These are phyloP conservation scores for Rhodosporidiobolus sp. DNA, from an alignment of 768 basidiomycete species.

Conservation along the genomic window DNA sequence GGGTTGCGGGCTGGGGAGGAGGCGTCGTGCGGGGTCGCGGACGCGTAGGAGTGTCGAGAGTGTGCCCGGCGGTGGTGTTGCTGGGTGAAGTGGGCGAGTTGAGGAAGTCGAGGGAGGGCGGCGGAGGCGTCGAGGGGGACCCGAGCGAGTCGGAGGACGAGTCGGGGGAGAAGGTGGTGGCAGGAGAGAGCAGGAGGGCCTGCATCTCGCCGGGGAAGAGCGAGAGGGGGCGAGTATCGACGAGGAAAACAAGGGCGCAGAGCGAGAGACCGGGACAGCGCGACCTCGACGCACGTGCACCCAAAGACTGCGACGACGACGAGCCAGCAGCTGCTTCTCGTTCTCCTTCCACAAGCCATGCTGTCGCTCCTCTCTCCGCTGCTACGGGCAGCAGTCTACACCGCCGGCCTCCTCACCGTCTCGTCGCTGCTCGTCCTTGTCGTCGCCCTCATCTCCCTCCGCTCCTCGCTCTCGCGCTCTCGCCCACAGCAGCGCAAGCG, in stretches of 20 bases:
- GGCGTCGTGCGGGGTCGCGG: background rate
- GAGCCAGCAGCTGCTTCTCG: background rate
- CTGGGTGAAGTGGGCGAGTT: background rate
- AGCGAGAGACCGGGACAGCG: background rate
- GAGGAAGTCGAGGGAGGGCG: conserved; percentile 11
- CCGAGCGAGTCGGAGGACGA: conserved; percentile 4
- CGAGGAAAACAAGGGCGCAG: background rate
- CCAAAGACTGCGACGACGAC: background rate
- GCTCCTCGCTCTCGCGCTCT: background rate
- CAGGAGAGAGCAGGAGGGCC: conserved; percentile 19
- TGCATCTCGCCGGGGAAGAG: background rate
- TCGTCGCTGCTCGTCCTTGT: background rate
- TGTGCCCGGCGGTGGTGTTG: too few relatives aligned
- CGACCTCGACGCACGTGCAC: background rate
- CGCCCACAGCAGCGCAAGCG: background rate
- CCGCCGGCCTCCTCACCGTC: background rate
- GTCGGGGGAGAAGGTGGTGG: conserved; percentile 23
- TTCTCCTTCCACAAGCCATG: background rate
- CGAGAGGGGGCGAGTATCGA: background rate
- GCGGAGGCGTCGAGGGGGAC: conserved; percentile 6
- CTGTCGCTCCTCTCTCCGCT: background rate
- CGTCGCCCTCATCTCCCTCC: background rate
- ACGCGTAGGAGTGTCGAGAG: conserved; percentile 7
- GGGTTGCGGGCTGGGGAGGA: conserved; percentile 7
- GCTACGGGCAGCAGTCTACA: background rate